phyloP scores from a whole-genome alignment of 208 protist genomes.

The Jaenimonas drosophilae region DNA sequence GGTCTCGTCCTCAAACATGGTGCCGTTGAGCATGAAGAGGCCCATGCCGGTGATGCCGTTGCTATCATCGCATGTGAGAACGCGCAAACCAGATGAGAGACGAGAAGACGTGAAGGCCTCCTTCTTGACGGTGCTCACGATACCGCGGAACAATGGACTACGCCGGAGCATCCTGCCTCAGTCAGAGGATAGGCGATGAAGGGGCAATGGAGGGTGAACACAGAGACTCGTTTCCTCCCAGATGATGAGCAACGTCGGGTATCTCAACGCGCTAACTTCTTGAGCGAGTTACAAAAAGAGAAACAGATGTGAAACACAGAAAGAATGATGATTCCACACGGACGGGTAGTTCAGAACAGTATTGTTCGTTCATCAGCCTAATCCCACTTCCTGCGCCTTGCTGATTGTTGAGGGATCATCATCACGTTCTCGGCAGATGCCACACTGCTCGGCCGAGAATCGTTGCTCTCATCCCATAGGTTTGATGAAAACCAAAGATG shows the following conservation, averaged over 20 bases:
- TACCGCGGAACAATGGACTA: constrained; percentile 17
- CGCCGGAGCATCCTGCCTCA: constrained; percentile 27
- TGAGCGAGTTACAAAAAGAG: background rate
- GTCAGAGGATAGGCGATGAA: too few relatives aligned
- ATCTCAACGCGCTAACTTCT: background rate
- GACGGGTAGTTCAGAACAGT: too few relatives aligned
- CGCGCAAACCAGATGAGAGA: constrained; percentile 67
- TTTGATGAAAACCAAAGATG: background rate
- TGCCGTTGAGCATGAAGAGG: constrained; percentile 73
- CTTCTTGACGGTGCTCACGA: constrained; percentile 37
- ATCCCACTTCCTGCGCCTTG: background rate
- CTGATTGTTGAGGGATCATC: too few relatives aligned
- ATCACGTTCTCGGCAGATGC: too few relatives aligned
- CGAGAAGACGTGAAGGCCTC: constrained; percentile 68
- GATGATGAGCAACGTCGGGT: background rate
- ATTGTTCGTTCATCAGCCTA: too few relatives aligned
- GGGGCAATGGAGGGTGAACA: background rate
- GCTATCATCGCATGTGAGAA: constrained; percentile 78
- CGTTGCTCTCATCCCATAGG: background rate
- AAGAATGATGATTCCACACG: background rate
- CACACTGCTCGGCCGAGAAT: too few relatives aligned
- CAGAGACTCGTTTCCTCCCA: background rate
- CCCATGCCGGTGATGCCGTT: constrained; percentile 80
- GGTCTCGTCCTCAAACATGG: constrained; percentile 65
- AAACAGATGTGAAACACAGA: background rate